Percentiles rank a stretch among this genome's conserved stretches.
phyloP scores from a whole-genome alignment of 1,284 basidiomycete species.

The Cutaneotrichosporon cavernicola region DNA sequence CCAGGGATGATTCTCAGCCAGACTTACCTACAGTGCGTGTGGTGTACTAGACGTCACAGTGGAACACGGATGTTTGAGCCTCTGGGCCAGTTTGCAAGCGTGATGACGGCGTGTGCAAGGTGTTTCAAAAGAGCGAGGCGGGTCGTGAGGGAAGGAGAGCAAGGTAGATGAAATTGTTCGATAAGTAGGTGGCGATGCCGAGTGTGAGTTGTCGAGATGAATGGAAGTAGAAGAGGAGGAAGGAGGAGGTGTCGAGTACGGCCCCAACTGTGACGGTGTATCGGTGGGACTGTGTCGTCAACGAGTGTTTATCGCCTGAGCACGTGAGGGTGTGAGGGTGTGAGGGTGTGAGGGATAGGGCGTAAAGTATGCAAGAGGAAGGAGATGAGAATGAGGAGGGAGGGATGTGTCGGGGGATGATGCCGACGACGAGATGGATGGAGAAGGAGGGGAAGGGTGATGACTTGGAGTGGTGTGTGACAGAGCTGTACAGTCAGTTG shows the following conservation, averaged over 20 bases:
- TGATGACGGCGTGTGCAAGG: background rate
- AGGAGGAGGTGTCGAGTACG: background rate
- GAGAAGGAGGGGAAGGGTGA: background rate
- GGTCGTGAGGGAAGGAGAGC: slow-evolving; percentile 7
- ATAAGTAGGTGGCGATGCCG: background rate
- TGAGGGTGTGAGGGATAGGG: background rate
- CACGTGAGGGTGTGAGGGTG: background rate
- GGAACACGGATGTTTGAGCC: background rate
- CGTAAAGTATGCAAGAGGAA: background rate
- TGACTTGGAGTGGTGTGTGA: background rate
- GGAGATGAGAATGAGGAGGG: background rate
- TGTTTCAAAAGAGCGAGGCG: slow-evolving; percentile 5
- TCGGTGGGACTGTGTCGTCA: background rate
- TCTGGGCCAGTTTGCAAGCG: background rate
- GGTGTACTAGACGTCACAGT: background rate
- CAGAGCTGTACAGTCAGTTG: background rate
- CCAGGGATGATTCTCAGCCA: background rate
- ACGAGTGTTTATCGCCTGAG: background rate
- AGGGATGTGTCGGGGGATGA: background rate
- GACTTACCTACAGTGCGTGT: slow-evolving; percentile 4
- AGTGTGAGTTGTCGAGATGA: background rate
- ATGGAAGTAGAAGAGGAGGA: background rate
- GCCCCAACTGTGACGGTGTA: background rate
- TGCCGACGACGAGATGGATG: background rate
- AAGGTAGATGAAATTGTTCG: slow-evolving; percentile 1